These are phyloP conservation scores for Trypanosomatidae sp. DNA, from an alignment of 208 protist species.

Conservation along the genomic window DNA sequence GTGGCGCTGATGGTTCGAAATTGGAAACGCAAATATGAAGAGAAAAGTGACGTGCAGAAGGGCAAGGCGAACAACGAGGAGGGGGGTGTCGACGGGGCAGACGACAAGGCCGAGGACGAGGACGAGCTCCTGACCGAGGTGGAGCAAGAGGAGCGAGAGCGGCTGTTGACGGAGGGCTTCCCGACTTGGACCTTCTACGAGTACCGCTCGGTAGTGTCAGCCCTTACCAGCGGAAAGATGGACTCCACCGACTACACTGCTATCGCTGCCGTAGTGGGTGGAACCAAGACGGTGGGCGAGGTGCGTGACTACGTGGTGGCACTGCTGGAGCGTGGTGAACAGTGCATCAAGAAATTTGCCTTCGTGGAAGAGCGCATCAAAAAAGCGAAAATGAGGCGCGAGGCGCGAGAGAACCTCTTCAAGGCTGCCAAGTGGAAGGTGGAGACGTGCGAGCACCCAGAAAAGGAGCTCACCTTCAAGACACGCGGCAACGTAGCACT, in stretches of 20 bases:
- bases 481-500: conserved; percentile 37
- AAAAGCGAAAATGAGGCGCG: conserved; percentile 41
- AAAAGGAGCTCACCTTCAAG: conserved; percentile 63
- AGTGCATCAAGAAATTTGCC: conserved; percentile 71
- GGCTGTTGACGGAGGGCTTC: conserved; percentile 79
- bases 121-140: conserved; percentile 67
- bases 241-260: conserved; percentile 64
- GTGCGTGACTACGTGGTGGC: conserved; percentile 82
- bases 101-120: conserved; percentile 19
- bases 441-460: conserved; percentile 66
- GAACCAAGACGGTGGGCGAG: conserved; percentile 68
- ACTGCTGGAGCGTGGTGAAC: conserved; percentile 73
- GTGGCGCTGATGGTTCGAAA: conserved; percentile 77
- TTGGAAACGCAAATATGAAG: conserved; percentile 72
- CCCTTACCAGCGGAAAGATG: conserved; percentile 47
- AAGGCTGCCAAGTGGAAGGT: conserved; percentile 84
- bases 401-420: conserved; percentile 45
- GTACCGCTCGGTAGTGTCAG: conserved; percentile 54
- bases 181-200: conserved; percentile 63
- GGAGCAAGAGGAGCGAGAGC: conserved; percentile 82
- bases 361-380: conserved; percentile 58
- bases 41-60: conserved; percentile 11
- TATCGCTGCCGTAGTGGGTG: conserved; percentile 37
- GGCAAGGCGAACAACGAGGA: conserved; percentile 15
- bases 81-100: conserved; percentile 11